Evolutionary conservation across 139 green algal genomes (phyloP), one percentile per base, ranked within the genome.

Genomic region (Diplosphaera chodatii): DNA sequence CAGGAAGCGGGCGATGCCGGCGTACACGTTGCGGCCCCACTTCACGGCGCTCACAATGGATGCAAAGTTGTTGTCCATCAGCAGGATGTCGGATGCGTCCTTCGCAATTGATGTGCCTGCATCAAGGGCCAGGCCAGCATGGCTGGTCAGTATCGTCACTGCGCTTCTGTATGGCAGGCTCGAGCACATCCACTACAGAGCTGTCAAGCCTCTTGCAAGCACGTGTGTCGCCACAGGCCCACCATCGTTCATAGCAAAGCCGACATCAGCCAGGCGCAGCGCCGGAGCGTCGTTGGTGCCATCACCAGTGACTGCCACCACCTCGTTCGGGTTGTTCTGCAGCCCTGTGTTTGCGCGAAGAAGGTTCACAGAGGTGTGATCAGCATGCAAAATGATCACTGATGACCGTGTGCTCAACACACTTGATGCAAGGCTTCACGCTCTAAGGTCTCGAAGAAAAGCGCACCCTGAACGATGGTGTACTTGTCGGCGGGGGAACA

Each of bases 401-500:
- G n/a, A n/a, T n/a, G n/a, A n/a, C n/a, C n/a, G n/a, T n/a, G n/a
- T n/a, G n/a, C n/a, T n/a, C n/a, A n/a, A n/a, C n/a, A n/a, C n/a
- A n/a, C n/a, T n/a, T n/a, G n/a, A n/a, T n/a, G n/a, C n/a, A n/a
- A n/a, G n/a, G n/a, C n/a, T n/a, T n/a, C n/a, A n/a, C n/a, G n/a
- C n/a, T n/a, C n/a, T n/a, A n/a, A n/a, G 55, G 25, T n/a, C 55
- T 63, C 10, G 4, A 22, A 16, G 22, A 63, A 28, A 28, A 10
- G 55, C 67, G 23, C 13, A 80, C 75, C 75, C 65, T 25, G 59
- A 3, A 98, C 90, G 31, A 99, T 82, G 48, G 82, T 81, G 81
- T 88, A 90, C 86, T 99, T 99, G 87, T 99, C 93, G 0, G 73
- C 72, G 10, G 94, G 94, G 0, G 79, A 88, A 72, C 94, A 98